Conservation (phyloP, 345 rosid genomes). For the Crucihimalaya himalaica region DNA sequence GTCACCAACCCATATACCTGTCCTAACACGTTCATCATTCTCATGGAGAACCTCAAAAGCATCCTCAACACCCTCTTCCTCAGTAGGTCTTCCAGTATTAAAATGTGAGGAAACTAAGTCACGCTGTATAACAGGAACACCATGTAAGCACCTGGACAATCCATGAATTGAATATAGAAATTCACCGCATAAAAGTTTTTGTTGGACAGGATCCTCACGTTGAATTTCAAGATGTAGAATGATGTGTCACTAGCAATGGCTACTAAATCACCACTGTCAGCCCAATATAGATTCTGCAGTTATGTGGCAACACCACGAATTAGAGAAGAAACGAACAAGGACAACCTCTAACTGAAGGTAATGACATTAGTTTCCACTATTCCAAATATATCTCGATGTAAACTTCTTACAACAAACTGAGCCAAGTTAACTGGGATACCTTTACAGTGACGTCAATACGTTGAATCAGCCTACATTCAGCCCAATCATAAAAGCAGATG, state of each 20-base stretch:
- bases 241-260: conserved; percentile 96
- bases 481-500: conserved; percentile 99
- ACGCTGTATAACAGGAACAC: conserved; percentile 57
- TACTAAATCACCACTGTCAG: conserved; percentile 97
- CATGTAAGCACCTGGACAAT: conserved; percentile 21
- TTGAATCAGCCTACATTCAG: conserved; percentile 95
- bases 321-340: conserved; percentile 26
- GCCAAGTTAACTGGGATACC: conserved; percentile 46
- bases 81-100: conserved; percentile 86
- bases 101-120: conserved; percentile 85
- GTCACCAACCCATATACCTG: conserved; percentile 99
- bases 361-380: conserved; percentile 7
- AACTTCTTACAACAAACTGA: conserved; percentile 20
- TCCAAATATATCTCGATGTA: conserved; percentile 18
- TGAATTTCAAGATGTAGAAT: conserved; percentile 93
- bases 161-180: background rate
- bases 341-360: conserved; percentile 8
- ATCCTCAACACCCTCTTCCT: conserved; percentile 98
- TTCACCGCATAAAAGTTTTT: conserved; percentile 1
- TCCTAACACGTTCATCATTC: conserved; percentile 96
- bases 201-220: conserved; percentile 53
- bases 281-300: conserved; percentile 95
- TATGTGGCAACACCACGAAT: conserved; percentile 23
- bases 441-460: conserved; percentile 97
- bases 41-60: conserved; percentile 99